Evolutionary conservation across 1,139 yeast genomes (phyloP).

Genomic region (Blastobotrys proliferans): DNA sequence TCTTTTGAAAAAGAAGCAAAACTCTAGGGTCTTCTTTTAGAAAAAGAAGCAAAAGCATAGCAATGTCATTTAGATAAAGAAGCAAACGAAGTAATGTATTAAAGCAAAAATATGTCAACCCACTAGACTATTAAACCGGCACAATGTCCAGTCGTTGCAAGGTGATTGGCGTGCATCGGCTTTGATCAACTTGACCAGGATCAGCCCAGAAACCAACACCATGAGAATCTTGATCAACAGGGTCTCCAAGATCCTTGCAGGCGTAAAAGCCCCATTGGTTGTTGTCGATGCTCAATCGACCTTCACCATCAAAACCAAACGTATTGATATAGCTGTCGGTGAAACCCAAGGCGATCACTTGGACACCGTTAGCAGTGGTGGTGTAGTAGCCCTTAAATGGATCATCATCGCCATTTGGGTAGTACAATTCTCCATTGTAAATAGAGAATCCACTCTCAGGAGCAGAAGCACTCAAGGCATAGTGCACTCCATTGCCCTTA

Average conservation of each 20-base stretch:
- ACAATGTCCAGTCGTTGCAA: not conserved
- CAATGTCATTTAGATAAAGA: no score
- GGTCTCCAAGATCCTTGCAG: constrained; percentile 6
- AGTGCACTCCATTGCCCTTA: no score
- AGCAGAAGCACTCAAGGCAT: no score
- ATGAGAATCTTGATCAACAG: not conserved
- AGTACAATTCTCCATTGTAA: not conserved
- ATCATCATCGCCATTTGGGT: no score
- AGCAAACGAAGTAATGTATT: no score
- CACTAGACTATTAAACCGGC: no score
- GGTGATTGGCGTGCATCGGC: constrained; percentile 2
- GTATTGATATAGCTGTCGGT: not conserved
- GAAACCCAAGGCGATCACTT: not conserved
- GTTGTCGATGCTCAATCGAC: not conserved
- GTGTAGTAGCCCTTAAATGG: no score
- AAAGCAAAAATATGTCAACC: no score
- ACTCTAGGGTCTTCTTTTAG: no score
- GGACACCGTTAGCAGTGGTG: not conserved
- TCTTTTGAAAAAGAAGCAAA: no score
- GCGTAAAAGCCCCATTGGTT: constrained; percentile 8
- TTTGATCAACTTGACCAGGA: not conserved
- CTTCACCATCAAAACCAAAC: constrained; percentile 4
- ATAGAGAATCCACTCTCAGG: not conserved
- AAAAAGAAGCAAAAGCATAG: no score
- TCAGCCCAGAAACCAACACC: constrained; percentile 5